Base-by-base conservation (phyloP, 2,329 filamentous ascomycete species). In the Cladobotryum protrusum region DNA sequence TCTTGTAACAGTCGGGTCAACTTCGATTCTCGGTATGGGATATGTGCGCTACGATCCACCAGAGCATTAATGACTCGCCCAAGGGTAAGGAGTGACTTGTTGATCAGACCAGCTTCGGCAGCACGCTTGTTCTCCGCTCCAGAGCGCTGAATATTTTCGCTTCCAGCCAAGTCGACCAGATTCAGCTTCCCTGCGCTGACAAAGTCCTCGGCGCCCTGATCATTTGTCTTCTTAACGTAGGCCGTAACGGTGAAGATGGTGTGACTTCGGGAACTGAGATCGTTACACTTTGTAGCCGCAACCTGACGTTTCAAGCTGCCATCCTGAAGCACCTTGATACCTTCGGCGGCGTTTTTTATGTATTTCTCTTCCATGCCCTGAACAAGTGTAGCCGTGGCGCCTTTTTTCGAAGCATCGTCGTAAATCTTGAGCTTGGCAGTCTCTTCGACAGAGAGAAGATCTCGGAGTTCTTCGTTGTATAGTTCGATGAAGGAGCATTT, bases 241-340 rank as follows among this genome's bases (percentile, higher is more conserved):
- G 91, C 88, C 1, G 92, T 96, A 53, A 99, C 88, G 7, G 93
- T 97, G 64, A 99, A 99, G 18, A 99, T 87, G 0, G 93, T 99
- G 64, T 99, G 95, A 72, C 91, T 96, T 67, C 93, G 84, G 60
- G 91, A 96, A 69, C 91, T 96, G 49, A 97, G 81, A 61, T 99
- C 93, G 66, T 99, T 99, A 79, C 93, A 99, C 69, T 97, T 97
- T n/a, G 93, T 99, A 4, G 95, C 90, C 5, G 93, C 95, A n/a
- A 99, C 93, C 68, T 99, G 93, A 45, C 93, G 86, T 69, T 91
- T 95, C 70, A 93, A 78, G 67, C 90, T 96, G 54, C 93, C 95
- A 56, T 86, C 79, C 60, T 93, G 89, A 42, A 99, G 79, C 54
- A 96, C 78, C 68, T 88, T 87, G 68, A 99, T 91, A 53, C 93